These are phyloP conservation scores for Orychophragmus violaceus DNA, from an alignment of 345 rosid genomes.

Conservation along the genomic window DNA sequence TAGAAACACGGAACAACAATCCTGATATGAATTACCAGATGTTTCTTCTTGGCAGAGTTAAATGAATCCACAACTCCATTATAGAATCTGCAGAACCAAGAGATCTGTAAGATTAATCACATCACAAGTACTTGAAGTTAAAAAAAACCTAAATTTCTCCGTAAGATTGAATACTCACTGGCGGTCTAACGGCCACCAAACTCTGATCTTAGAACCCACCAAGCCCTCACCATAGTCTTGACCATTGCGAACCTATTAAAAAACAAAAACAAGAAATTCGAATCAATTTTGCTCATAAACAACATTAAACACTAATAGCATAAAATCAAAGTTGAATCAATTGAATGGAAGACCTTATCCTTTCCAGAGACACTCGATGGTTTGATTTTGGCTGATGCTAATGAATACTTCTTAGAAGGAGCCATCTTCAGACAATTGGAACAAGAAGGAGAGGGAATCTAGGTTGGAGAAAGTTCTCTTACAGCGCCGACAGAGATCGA, in stretches of 20 bases:
- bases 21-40: constrained; percentile 11
- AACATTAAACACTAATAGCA: background rate
- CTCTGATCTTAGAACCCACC: constrained; percentile 15
- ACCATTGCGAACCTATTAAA: background rate
- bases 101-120: constrained; percentile 13
- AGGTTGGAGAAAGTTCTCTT: too few species aligned
- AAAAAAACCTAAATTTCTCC: background rate
- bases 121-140: background rate
- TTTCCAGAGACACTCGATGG: background rate
- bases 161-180: constrained; percentile 1
- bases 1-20: background rate
- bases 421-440: background rate
- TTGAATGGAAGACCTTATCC: background rate
- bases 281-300: background rate
- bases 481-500: too few species aligned
- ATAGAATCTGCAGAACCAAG: constrained; percentile 15
- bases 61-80: constrained; percentile 18
- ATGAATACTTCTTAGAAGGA: background rate
- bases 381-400: background rate
- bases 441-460: background rate
- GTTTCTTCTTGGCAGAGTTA: background rate
- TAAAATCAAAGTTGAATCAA: background rate
- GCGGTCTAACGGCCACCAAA: constrained; percentile 26
- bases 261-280: background rate
- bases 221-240: background rate